These are phyloP conservation scores for Papiliotrema laurentii DNA, from an alignment of 1,284 basidiomycete species.

Conservation along the genomic window DNA sequence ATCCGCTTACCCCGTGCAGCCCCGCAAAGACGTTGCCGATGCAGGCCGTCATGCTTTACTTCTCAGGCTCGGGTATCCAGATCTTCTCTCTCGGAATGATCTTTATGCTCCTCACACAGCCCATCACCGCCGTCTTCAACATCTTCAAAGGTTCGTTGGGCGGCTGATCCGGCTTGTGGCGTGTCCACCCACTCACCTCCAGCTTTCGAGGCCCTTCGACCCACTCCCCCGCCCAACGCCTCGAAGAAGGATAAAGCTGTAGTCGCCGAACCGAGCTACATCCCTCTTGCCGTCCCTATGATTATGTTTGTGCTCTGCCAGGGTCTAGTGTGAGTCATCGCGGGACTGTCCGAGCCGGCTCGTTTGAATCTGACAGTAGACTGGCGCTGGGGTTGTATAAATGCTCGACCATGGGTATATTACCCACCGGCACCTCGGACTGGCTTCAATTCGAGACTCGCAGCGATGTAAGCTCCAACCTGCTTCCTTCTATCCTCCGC, in stretches of 20 bases:
- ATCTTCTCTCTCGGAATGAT: constrained; percentile 92
- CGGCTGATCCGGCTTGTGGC: constrained; percentile 27
- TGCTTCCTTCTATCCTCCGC: no score
- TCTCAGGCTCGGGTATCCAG: constrained; percentile 87
- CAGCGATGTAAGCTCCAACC: constrained; percentile 56
- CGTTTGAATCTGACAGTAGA: constrained; percentile 22
- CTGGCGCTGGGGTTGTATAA: constrained; percentile 82
- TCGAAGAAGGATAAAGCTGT: constrained; percentile 4
- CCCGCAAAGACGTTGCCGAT: constrained; percentile 85
- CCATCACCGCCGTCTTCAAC: constrained; percentile 69
- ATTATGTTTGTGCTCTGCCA: constrained; percentile 43
- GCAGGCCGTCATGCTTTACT: constrained; percentile 95
- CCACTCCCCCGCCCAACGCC: constrained; percentile 13
- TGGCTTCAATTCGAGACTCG: constrained; percentile 87
- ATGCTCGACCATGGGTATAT: constrained; percentile 79
- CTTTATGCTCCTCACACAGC: constrained; percentile 76
- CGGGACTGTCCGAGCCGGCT: neutral
- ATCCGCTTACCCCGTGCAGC: constrained; percentile 13
- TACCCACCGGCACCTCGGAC: constrained; percentile 81
- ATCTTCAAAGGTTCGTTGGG: constrained; percentile 62
- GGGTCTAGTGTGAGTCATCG: constrained; percentile 37
- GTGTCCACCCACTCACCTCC: neutral
- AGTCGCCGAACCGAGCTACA: constrained; percentile 25
- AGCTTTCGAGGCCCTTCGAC: constrained; percentile 48
- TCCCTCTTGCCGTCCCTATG: constrained; percentile 39